Evolutionary conservation across 148 eudicot genomes (phyloP).

Genomic region (Linanthus parryae): DNA sequence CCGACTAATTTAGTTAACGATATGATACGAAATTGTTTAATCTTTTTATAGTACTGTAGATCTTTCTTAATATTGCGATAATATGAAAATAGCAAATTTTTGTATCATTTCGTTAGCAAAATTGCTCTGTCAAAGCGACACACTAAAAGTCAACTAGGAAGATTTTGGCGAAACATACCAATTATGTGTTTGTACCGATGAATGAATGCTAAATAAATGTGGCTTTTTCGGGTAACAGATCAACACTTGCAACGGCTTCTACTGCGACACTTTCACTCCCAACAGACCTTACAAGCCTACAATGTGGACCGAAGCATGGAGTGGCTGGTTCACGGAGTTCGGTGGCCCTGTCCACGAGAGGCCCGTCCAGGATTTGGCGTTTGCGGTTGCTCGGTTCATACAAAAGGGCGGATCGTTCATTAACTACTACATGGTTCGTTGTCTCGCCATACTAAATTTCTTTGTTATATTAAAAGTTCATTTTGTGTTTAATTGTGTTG

Average conservation of each 20-base stretch:
- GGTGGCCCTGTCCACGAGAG: constrained; percentile 71
- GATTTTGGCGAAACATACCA: no score
- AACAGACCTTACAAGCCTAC: constrained; percentile 41
- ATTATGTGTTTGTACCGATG: no score
- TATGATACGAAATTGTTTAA: no score
- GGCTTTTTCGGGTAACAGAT: no score
- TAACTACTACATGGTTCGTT: constrained; percentile 84
- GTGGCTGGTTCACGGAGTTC: constrained; percentile 74
- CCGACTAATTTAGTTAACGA: no score
- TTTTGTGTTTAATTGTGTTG: neutral
- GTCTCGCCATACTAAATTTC: constrained; percentile 7
- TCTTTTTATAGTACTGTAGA: no score
- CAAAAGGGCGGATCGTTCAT: constrained; percentile 89
- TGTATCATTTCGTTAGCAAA: no score
- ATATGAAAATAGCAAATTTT: no score
- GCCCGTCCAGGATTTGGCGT: constrained; percentile 90
- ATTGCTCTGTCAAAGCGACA: no score
- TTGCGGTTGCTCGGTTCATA: constrained; percentile 73
- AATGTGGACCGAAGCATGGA: constrained; percentile 53
- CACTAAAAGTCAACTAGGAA: no score
- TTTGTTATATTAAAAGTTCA: neutral
- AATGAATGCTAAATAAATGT: no score
- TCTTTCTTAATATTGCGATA: no score
- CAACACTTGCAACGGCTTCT: constrained; percentile 55
- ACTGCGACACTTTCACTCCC: constrained; percentile 41